Base-by-base conservation (phyloP, 2,329 filamentous ascomycete genomes). In the Pseudonectria buxi region DNA sequence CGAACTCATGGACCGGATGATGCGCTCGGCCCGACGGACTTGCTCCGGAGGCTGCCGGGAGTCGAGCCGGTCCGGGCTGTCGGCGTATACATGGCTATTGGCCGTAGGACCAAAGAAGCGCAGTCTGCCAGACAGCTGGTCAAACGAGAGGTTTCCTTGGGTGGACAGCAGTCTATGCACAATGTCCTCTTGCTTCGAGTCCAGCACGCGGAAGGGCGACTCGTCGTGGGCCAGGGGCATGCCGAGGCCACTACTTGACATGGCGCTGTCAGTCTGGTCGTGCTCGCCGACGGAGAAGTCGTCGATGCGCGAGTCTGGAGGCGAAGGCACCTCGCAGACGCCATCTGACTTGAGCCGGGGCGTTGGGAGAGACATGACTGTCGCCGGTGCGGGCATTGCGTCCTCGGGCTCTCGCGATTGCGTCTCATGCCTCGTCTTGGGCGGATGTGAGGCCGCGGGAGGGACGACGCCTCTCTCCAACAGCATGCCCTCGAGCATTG, bases 101-200 rank as follows among this genome's bases (percentile, higher is more conserved):
- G 69, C 70, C 4, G 70, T 73, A 2, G 69, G 68, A 2, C 71
- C 71, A 37, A 72, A 74, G 54, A 71, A 74, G 15, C 69, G 62
- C 6, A 71, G 49, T n/a, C 66, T 57, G 4, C 69, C 69, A 14
- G 63, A 69, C 2, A 71, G 54, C 40, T 70, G 69, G 40, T 74
- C 70, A 37, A 73, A 70, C 12, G 65, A 67, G 9, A 73, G 57
- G 48, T 69, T 70, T 6, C 68, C 69, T 25, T 65, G 62, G 4
- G 68, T 68, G 1, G 66, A 67, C 4, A 75, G 59, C 2, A 74
- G 56, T 22, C 64, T 64, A 31, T 67, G 67, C 1, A 73, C 64
- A 39, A 71, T 64, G 13, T 65, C 63, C 25, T 72, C 70, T 40
- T 66, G 63, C 41, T 62, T 67, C 0, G 63, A 57, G 27, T 60